Evolutionary conservation across 176 grass and related monocot species (phyloP).

Genomic region (Triticum urartu): DNA sequence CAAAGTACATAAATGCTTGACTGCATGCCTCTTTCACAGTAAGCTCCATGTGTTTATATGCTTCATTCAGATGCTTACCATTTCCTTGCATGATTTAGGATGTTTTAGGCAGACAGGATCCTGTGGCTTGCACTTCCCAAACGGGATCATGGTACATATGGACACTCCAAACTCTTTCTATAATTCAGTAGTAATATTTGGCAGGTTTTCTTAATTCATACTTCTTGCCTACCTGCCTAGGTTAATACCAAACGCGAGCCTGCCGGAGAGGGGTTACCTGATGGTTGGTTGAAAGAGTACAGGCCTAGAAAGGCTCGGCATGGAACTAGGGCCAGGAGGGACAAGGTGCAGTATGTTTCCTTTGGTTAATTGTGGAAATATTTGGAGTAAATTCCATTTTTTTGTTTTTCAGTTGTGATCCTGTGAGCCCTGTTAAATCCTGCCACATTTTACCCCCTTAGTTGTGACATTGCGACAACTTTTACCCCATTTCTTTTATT

Average conservation of each 20-base stretch:
- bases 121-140: background rate
- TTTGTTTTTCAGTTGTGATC: background rate
- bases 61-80: background rate
- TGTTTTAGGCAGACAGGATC: background rate
- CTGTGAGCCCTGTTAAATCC: background rate
- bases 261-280: constrained; percentile 42
- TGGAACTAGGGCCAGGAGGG: constrained; percentile 38
- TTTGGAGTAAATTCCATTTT: background rate
- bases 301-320: constrained; percentile 38
- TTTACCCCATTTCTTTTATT: background rate
- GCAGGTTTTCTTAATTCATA: constrained; percentile 20
- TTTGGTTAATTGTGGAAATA: constrained; percentile 14
- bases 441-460: background rate
- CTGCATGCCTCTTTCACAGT: background rate
- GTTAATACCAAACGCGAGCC: constrained; percentile 25
- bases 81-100: background rate
- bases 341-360: constrained; percentile 37
- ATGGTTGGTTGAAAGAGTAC: constrained; percentile 60
- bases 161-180: background rate
- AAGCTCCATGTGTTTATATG: background rate
- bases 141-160: constrained; percentile 14
- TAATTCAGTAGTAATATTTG: background rate
- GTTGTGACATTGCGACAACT: background rate
- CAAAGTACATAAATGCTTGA: background rate
- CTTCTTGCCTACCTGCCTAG: constrained; percentile 24